Conservation (phyloP, 257 asterid genomes). For the Thymus mandschuricus region DNA sequence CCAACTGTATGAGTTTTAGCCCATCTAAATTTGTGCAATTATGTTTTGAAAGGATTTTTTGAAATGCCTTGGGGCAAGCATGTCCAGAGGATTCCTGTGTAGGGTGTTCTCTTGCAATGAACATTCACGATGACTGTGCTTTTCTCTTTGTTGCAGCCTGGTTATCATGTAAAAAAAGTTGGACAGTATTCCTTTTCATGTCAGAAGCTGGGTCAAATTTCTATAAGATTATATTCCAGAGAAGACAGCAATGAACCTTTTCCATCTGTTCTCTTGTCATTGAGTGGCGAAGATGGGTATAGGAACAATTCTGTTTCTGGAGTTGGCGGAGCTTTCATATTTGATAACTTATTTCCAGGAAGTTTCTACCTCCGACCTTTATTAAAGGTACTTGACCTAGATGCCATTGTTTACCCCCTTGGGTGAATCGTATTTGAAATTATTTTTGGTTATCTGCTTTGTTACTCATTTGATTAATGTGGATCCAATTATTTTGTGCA, state of each 20-base stretch:
- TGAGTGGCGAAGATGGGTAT: constrained; percentile 98
- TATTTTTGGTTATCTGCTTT: constrained; percentile 18
- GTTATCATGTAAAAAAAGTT: constrained; percentile 76
- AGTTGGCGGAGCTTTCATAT: constrained; percentile 73
- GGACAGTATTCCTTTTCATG: constrained; percentile 82
- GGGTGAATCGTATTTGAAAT: constrained; percentile 17
- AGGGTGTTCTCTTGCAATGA: constrained; percentile 14
- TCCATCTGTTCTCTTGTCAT: constrained; percentile 86
- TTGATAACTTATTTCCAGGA: constrained; percentile 87
- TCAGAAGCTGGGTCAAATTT: constrained; percentile 87
- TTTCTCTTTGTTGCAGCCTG: constrained; percentile 66
- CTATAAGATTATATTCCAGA: constrained; percentile 64
- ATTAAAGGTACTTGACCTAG: constrained; percentile 66
- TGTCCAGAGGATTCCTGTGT: not conserved
- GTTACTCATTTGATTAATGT: constrained; percentile 8
- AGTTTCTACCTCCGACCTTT: constrained; percentile 96
- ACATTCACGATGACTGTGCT: constrained; percentile 29
- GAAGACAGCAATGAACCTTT: constrained; percentile 71
- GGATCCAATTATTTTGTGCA: constrained; percentile 10
- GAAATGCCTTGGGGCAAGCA: constrained; percentile 17
- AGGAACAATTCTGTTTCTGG: constrained; percentile 91
- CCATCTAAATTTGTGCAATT: constrained; percentile 5
- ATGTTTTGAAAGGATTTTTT: not conserved
- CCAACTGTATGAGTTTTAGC: not conserved
- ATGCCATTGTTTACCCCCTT: constrained; percentile 18